Conservation (phyloP, 148 eudicot genomes). For the Hydrangea macrophylla region DNA sequence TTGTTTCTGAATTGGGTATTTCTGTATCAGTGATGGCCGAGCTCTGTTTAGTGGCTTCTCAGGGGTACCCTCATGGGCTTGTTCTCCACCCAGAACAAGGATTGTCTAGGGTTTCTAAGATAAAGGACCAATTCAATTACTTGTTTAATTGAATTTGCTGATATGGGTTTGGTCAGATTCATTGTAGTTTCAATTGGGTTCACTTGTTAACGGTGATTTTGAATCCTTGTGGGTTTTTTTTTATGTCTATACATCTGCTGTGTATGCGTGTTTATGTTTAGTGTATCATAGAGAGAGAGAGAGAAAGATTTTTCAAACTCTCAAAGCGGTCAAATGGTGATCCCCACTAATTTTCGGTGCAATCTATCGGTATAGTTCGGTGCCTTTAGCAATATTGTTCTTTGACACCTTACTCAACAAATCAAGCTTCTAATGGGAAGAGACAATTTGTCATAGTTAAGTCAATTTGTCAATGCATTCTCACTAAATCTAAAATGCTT, state of each 20-base stretch:
- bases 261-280: too few relatives aligned
- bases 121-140: slow-evolving; percentile 5
- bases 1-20: slow-evolving; percentile 35
- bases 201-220: background rate
- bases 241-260: too few relatives aligned
- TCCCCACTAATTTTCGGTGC: too few relatives aligned
- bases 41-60: slow-evolving; percentile 42
- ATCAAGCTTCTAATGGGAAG: background rate
- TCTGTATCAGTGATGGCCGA: slow-evolving; percentile 29
- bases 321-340: too few relatives aligned
- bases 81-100: slow-evolving; percentile 30
- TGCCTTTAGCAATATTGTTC: too few relatives aligned
- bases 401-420: background rate
- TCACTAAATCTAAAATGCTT: too few relatives aligned
- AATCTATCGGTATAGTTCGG: too few relatives aligned
- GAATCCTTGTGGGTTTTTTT: background rate
- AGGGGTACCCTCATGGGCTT: slow-evolving; percentile 41
- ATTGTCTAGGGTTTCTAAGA: slow-evolving; percentile 36
- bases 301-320: too few relatives aligned
- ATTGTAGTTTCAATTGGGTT: background rate
- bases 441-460: too few relatives aligned
- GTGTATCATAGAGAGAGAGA: too few relatives aligned
- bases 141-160: background rate
- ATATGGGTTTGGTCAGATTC: background rate
- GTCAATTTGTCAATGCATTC: too few relatives aligned